Base-by-base conservation (phyloP, 2,329 filamentous ascomycete species). In the Hansfordia pulvinata region DNA sequence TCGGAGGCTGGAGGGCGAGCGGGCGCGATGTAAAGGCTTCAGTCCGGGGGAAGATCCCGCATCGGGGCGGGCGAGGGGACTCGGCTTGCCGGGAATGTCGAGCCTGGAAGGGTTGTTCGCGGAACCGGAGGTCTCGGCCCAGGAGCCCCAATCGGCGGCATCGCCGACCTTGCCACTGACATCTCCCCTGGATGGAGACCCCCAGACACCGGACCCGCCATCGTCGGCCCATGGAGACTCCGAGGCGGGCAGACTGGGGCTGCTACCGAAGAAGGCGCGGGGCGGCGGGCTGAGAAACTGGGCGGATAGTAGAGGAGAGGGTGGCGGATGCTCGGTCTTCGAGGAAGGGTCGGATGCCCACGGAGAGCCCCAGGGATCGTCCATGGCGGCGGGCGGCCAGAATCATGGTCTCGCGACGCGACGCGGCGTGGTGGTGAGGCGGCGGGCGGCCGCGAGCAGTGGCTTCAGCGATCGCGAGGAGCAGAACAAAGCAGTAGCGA, bases 311-410 rank as follows among this genome's bases (percentile, higher is more conserved):
- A n/a, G 37, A 12, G 47, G 44, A 20, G 45, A 48, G 10, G 46
- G 36, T 10, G 36, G 35, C 15, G 44, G 39, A 16, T 37, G 35
- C 23, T 48, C 45, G 34, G 47, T 44, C 11, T 44, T 47, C 30
- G 44, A 37, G 20, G 39, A 41, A 41, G 44, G 35, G 40, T 63
- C 47, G 43, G 52, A 44, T 32, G 61, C 58, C 68, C 68, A 72
- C 50, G 68, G 68, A 39, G 66, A 70, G 49, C 62, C 63, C 68
- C 68, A 73, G 41, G 68, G 67, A 65, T 73, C 65, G 47, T 73
- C 68, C 68, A 73, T 73, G 36, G 43, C 52, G 46, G 40, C 47
- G 51, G 41, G 31, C 32, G 27, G 31, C 35, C 31, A 35, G 41
- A 37, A 13, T 43, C 45, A 48, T 49, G 34, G 31, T 48, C 33